Evolutionary conservation across 148 eudicot genomes (phyloP), one percentile per base, ranked within the genome.

Genomic region (Heliamphora exappendiculata): DNA sequence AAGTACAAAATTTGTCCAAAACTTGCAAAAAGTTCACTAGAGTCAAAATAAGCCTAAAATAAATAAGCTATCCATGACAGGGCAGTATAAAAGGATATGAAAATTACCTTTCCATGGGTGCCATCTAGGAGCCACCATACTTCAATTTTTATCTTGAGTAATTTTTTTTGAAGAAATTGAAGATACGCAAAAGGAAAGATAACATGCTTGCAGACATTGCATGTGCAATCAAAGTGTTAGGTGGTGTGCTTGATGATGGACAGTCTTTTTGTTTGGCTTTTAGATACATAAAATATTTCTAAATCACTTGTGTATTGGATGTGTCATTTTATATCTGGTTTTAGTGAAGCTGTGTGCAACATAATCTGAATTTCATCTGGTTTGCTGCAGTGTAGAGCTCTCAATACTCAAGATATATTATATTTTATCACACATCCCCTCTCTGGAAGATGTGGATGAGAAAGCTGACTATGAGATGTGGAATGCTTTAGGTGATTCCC

Each of bases 361-460:
- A 60, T 26, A 19, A n/a, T 51, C 67, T 71, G 45, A 78, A 29
- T 60, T 75, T 41, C 24, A 71, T 20, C 41, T 67, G 51, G 53
- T 78, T 26, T 73, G 26, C 72, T 84, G 79, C 90, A 94, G 98
- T 76, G 50, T 87, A 66, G 89, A 88, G 76, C 78, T 84, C 51
- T 82, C 91, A 14, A 76, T 87, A 53, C 81, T 74, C 54, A 92
- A 91, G 87, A 82, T 91, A 65, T 78, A 88, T 67, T 81, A 75
- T 72, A 82, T 94, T 34, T 77, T 94, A 62, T 87, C 89, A 54
- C 86, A 74, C 64, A 88, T 92, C 73, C 98, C 93, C 59, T 82
- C 88, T 79, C 80, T 86, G 2, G 87, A 87, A 58, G 78, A 72
- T 60, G 54, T 80, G 45, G 87, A 81, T 53, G 85, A 86, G 58